Evolutionary conservation across 2,329 filamentous ascomycete genomes (phyloP).

Genomic region (Ophiocordyceps polyrhachis-furcata): DNA sequence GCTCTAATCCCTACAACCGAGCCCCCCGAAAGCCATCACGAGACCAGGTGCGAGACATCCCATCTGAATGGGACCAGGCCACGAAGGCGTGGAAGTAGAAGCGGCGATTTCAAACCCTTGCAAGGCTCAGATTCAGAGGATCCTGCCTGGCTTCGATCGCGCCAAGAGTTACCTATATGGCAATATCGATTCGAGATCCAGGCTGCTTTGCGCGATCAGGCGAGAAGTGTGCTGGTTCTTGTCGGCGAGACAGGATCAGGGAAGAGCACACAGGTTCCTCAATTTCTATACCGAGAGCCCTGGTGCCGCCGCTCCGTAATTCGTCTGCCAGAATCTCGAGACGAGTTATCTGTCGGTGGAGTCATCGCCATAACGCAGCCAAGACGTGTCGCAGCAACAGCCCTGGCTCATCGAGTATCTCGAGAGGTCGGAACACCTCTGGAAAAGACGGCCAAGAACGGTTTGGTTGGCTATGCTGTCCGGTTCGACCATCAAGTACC

Average conservation of each 20-base stretch:
- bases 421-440: constrained; percentile 48
- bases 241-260: constrained; percentile 91
- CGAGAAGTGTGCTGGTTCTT: constrained; percentile 61
- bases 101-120: neutral
- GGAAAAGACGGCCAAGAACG: constrained; percentile 18
- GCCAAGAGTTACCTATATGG: constrained; percentile 68
- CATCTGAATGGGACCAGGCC: neutral
- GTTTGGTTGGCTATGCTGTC: constrained; percentile 74
- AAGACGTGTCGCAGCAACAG: constrained; percentile 81
- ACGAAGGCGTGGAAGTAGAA: neutral
- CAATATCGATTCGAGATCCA: constrained; percentile 52
- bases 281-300: constrained; percentile 60
- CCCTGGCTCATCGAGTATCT: constrained; percentile 71
- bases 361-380: constrained; percentile 91
- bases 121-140: constrained; percentile 12
- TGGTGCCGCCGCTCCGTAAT: constrained; percentile 55
- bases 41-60: neutral
- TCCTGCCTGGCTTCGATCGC: constrained; percentile 14
- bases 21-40: neutral
- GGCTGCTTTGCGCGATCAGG: constrained; percentile 28
- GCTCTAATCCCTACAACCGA: constrained; percentile 1
- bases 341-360: constrained; percentile 43
- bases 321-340: constrained; percentile 19
- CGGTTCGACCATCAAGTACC: constrained; percentile 80
- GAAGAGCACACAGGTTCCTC: constrained; percentile 91